phyloP scores from a whole-genome alignment of 2,329 filamentous ascomycete species.

The Orbilia quercus region DNA sequence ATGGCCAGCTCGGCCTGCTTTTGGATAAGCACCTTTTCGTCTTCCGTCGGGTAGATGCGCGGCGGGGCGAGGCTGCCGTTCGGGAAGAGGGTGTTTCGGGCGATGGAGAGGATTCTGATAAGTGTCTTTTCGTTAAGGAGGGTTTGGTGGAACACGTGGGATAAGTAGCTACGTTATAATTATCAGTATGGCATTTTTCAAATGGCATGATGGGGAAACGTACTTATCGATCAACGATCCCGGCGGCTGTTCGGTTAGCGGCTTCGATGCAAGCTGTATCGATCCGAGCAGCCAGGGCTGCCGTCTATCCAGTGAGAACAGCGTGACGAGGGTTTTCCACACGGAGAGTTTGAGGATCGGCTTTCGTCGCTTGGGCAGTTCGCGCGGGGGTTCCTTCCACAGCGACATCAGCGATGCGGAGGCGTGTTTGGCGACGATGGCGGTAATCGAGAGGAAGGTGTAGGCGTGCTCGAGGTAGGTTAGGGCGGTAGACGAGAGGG shows the following conservation, averaged over 20 bases:
- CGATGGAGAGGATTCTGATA: conserved; percentile 70
- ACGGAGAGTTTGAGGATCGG: conserved; percentile 57
- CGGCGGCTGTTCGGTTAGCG: conserved; percentile 56
- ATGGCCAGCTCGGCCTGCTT: conserved; percentile 74
- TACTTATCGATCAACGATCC: conserved; percentile 58
- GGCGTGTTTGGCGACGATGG: conserved; percentile 48
- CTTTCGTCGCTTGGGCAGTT: conserved; percentile 45
- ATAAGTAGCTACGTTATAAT: conserved; percentile 65
- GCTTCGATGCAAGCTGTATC: conserved; percentile 56
- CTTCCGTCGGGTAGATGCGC: conserved; percentile 71
- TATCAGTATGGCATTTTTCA: background rate
- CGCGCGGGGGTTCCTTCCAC: conserved; percentile 53
- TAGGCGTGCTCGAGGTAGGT: conserved; percentile 48
- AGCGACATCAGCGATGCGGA: conserved; percentile 57
- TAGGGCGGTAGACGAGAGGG: conserved; percentile 35
- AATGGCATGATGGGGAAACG: conserved; percentile 22
- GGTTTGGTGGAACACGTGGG: conserved; percentile 64
- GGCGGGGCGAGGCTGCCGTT: conserved; percentile 79
- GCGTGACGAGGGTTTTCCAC: conserved; percentile 55
- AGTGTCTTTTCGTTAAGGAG: conserved; percentile 65
- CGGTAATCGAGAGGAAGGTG: conserved; percentile 54
- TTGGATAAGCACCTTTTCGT: conserved; percentile 72
- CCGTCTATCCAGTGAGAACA: conserved; percentile 54
- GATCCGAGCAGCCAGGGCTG: conserved; percentile 59
- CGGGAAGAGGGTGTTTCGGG: conserved; percentile 85